phyloP scores from a whole-genome alignment of 2,329 filamentous ascomycete genomes.

The Elsinoe perseae region DNA sequence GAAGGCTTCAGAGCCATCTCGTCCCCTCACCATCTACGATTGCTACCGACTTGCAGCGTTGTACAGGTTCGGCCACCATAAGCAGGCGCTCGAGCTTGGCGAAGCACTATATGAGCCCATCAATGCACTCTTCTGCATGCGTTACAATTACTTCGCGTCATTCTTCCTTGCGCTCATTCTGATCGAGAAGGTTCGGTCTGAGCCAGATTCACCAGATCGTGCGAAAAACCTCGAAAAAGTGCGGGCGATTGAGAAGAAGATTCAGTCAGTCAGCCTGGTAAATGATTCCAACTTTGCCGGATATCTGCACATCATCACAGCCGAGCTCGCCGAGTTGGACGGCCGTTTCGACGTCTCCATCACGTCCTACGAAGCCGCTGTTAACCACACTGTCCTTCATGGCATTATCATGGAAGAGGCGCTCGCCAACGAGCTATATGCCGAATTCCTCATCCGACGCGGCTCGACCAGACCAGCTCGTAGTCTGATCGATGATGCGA shows the following conservation, averaged over 20 bases:
- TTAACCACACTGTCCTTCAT: slow-evolving; percentile 61
- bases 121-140: slow-evolving; percentile 38
- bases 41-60: slow-evolving; percentile 40
- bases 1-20: slow-evolving; percentile 49
- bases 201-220: slow-evolving; percentile 33
- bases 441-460: slow-evolving; percentile 59
- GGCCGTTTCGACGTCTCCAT: slow-evolving; percentile 47
- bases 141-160: slow-evolving; percentile 35
- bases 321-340: slow-evolving; percentile 54
- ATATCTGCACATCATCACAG: slow-evolving; percentile 61
- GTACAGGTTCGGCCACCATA: slow-evolving; percentile 37
- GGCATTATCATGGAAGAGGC: slow-evolving; percentile 64
- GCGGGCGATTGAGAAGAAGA: slow-evolving; percentile 49
- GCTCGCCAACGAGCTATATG: slow-evolving; percentile 65
- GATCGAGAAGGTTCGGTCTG: slow-evolving; percentile 33
- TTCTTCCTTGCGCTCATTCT: slow-evolving; percentile 39
- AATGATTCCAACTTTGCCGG: slow-evolving; percentile 63
- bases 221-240: slow-evolving; percentile 48
- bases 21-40: slow-evolving; percentile 61
- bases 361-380: slow-evolving; percentile 57
- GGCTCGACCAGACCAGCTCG: slow-evolving; percentile 60
- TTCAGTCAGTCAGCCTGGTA: slow-evolving; percentile 56
- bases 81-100: slow-evolving; percentile 37
- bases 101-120: slow-evolving; percentile 35
- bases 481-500: slow-evolving; percentile 59